Percentiles rank a stretch among this genome's conserved stretches.
Conservation (phyloP, 768 basidiomycete species). For the Glaciozyma martinii region DNA sequence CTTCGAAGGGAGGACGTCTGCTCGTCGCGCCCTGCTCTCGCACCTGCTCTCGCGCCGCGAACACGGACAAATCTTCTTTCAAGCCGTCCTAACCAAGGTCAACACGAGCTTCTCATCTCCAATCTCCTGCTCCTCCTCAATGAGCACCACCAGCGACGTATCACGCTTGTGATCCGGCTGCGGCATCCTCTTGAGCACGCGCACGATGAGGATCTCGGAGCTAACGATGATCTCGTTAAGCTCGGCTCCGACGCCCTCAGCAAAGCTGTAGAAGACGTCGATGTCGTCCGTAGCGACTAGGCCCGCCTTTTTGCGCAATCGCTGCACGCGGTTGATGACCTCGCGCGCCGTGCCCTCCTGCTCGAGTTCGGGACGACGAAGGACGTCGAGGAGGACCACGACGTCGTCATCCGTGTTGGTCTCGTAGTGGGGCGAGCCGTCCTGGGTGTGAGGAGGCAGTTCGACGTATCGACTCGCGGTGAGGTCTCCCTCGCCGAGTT, state of each 20-base stretch:
- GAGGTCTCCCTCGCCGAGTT: constrained; percentile 81
- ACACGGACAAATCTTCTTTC: no score
- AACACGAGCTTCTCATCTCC: constrained; percentile 29
- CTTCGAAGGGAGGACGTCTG: no score
- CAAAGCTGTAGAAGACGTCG: constrained; percentile 73
- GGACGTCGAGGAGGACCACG: constrained; percentile 82
- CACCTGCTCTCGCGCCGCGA: no score
- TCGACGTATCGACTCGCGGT: constrained; percentile 86
- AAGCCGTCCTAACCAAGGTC: constrained; percentile 19
- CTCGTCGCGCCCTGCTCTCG: no score
- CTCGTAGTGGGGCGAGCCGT: constrained; percentile 60
- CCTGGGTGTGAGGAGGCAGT: constrained; percentile 50
- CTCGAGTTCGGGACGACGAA: constrained; percentile 74
- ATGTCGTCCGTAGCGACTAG: constrained; percentile 92
- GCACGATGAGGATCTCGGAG: constrained; percentile 23
- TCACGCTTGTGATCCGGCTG: constrained; percentile 5
- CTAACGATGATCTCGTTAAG: constrained; percentile 53
- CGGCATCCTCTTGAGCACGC: constrained; percentile 33
- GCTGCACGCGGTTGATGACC: constrained; percentile 85
- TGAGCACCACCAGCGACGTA: constrained; percentile 11
- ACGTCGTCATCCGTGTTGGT: constrained; percentile 78
- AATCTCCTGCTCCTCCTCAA: constrained; percentile 30
- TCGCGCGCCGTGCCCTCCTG: constrained; percentile 83
- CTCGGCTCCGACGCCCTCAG: constrained; percentile 58
- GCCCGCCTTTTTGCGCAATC: constrained; percentile 88